Conservation (phyloP, 768 basidiomycete species). For the Tulasnella sp. region DNA sequence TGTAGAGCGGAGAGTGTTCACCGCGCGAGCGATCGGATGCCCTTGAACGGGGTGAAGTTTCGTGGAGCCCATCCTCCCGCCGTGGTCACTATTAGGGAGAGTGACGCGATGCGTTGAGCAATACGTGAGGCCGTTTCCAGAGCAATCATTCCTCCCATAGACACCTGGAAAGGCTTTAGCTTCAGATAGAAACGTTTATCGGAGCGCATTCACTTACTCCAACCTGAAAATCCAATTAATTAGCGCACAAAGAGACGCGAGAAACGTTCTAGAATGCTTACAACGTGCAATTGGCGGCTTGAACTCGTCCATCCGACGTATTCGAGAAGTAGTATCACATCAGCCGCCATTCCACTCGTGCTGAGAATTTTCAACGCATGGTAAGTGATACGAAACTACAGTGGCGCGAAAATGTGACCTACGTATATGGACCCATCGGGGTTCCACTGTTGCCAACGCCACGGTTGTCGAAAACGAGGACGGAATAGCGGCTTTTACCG, state of each 20-base stretch:
- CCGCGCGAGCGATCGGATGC: background rate
- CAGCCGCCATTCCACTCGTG: slow-evolving; percentile 71
- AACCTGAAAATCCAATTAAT: background rate
- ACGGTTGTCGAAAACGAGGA: slow-evolving; percentile 76
- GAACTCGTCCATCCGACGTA: slow-evolving; percentile 61
- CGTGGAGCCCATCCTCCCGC: slow-evolving; percentile 50
- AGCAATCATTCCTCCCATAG: slow-evolving; percentile 78
- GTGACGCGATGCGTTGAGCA: slow-evolving; percentile 56
- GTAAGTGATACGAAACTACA: slow-evolving; percentile 9
- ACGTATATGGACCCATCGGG: slow-evolving; percentile 74
- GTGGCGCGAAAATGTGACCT: slow-evolving; percentile 27
- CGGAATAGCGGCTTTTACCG: slow-evolving; percentile 40
- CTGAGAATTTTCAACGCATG: slow-evolving; percentile 33
- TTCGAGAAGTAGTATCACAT: slow-evolving; percentile 57
- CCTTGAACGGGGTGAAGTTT: slow-evolving; percentile 47
- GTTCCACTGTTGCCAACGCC: slow-evolving; percentile 70
- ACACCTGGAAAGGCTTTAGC: slow-evolving; percentile 30
- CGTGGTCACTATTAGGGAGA: slow-evolving; percentile 62
- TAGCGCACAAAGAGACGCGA: background rate
- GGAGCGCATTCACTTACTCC: background rate
- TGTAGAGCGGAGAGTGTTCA: background rate
- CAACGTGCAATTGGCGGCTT: slow-evolving; percentile 51
- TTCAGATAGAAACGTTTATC: background rate
- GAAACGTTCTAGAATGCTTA: slow-evolving; percentile 37
- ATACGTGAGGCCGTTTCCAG: slow-evolving; percentile 66